These are phyloP conservation scores for Kondoa subrosea DNA, from an alignment of 768 basidiomycete species.

Conservation along the genomic window DNA sequence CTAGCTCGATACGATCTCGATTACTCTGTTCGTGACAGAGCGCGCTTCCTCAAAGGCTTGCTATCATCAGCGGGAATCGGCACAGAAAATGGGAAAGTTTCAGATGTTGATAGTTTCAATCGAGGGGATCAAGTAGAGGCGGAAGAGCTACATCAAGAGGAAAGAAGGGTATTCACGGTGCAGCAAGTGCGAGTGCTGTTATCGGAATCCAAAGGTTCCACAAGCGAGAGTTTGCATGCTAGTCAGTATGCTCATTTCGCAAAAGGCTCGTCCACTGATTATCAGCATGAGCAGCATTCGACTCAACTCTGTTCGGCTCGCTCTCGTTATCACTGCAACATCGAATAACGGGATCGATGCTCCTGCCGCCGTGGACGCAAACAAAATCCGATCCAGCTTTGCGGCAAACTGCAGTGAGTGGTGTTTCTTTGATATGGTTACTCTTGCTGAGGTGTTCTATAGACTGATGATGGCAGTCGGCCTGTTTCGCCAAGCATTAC, in stretches of 20 bases:
- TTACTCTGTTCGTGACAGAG: constrained; percentile 82
- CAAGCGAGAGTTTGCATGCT: background rate
- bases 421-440: background rate
- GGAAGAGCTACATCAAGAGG: constrained; percentile 1
- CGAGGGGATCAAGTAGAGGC: constrained; percentile 11
- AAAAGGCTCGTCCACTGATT: no score
- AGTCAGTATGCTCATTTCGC: constrained; percentile 1
- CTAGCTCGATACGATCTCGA: constrained; percentile 74
- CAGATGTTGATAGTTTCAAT: constrained; percentile 12
- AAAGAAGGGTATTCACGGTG: constrained; percentile 11
- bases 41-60: constrained; percentile 57
- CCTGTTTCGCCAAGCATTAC: background rate
- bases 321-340: background rate
- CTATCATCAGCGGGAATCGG: constrained; percentile 40
- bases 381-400: background rate
- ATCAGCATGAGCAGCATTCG: no score
- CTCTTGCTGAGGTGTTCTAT: no score
- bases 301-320: background rate
- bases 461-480: background rate
- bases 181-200: constrained; percentile 17
- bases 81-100: background rate
- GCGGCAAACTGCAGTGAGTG: background rate
- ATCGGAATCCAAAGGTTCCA: constrained; percentile 8
- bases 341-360: constrained; percentile 16
- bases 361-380: constrained; percentile 11